Evolutionary conservation across 352 stramenopile genomes (phyloP), one percentile per base, ranked within the genome.

Genomic region (Pythium apleroticum): DNA sequence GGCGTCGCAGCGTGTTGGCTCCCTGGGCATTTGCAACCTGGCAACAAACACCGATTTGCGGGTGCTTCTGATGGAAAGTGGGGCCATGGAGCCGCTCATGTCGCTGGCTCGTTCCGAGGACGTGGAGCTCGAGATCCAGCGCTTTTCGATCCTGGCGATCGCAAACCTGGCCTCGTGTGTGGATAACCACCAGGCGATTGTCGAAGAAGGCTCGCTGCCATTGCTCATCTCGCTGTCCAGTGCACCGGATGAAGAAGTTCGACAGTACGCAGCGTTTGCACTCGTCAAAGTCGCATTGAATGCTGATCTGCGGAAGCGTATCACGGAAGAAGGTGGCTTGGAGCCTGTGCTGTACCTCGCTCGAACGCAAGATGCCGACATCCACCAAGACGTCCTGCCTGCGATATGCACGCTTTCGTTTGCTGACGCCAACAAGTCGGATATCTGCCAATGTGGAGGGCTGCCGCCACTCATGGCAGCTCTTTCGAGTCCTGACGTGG

Each of bases 341-440:
- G 95, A 98, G 69, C 91, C 97, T 0, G 93, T 99, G n/a, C 78
- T 99, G 0, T 98, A 97, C 71, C 86, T 99, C 1, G 91, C 93
- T 5, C 76, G 94, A 33, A 99, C 91, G 14, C 90, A 98, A 60
- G 86, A 98, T 66, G 69, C 83, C 0, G 80, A 96, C 35, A 94
- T 99, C 33, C 93, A 98, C 63, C 77, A 88, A 24, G 90, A 98
- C 65, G 89, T 97, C 3, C 65, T 98, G 6, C 91, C 93, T 6
- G 94, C 91, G 28, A 88, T 98, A 62, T 98, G 91, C 61, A 97
- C 90, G 20, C 76, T 98, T 6, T 96, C 85, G 3, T 98, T 98
- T 66, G 80, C 87, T 0, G 93, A 98, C 62, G 84, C 86, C 22
- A 98, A 98, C 79, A 98, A 98, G 67, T 78, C 91, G 3, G 88